These are phyloP conservation scores for Rosa multiflora DNA, from an alignment of 306 rosid genomes.

Conservation along the genomic window DNA sequence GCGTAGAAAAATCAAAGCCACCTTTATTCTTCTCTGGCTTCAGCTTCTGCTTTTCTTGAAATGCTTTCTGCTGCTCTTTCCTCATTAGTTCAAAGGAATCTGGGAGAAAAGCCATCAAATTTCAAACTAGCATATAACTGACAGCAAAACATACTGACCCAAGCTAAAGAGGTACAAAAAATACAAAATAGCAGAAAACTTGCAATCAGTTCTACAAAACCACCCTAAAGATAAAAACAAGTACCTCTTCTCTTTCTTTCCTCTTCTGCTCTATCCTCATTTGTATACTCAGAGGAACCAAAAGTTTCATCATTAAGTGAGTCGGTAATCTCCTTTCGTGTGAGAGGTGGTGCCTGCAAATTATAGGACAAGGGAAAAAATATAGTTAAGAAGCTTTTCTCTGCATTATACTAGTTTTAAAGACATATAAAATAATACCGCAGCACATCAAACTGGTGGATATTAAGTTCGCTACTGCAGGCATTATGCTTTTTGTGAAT, in stretches of 20 bases:
- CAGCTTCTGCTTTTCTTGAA: conserved; percentile 66
- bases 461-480: background rate
- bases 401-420: conserved; percentile 16
- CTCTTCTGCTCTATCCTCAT: conserved; percentile 88
- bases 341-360: conserved; percentile 74
- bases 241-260: conserved; percentile 97
- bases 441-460: background rate
- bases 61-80: conserved; percentile 82
- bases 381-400: conserved; percentile 8
- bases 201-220: conserved; percentile 2
- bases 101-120: conserved; percentile 43
- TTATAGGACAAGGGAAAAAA: conserved; percentile 17
- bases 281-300: conserved; percentile 75
- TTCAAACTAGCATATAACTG: conserved; percentile 21
- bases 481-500: background rate
- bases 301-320: conserved; percentile 77
- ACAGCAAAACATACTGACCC: conserved; percentile 12
- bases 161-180: conserved; percentile 19
- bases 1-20: conserved; percentile 51
- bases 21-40: conserved; percentile 54
- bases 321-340: conserved; percentile 63
- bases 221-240: conserved; percentile 23
- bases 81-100: conserved; percentile 91
- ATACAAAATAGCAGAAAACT: conserved; percentile 19
- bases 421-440: conserved; percentile 22